A percentile compares a stretch with the other conserved stretches of the same genome.
Conservation (phyloP, 1,284 basidiomycete genomes). For the Moesziomyces sp. region DNA sequence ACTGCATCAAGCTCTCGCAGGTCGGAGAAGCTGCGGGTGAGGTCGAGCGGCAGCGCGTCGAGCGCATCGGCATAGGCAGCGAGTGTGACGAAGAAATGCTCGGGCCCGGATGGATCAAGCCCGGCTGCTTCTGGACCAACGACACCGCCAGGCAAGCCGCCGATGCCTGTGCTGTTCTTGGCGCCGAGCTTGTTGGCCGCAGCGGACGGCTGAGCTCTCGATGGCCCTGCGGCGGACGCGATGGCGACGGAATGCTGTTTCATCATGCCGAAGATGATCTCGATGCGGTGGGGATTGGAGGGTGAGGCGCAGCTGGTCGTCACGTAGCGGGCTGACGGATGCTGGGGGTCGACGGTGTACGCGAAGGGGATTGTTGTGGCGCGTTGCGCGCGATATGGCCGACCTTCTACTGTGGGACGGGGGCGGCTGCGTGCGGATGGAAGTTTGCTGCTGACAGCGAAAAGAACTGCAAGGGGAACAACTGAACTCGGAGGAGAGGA, state of each 20-base stretch:
- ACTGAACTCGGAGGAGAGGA: too few species aligned
- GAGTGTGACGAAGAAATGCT: slow-evolving; percentile 60
- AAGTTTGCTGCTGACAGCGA: too few species aligned
- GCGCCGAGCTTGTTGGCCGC: slow-evolving; percentile 7
- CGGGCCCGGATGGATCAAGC: slow-evolving; percentile 41
- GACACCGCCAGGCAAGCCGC: slow-evolving; percentile 39
- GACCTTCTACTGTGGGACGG: too few species aligned
- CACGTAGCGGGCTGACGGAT: too few species aligned
- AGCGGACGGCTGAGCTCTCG: slow-evolving; percentile 19
- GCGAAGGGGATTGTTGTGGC: too few species aligned
- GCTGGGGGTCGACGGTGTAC: too few species aligned
- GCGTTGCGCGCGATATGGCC: too few species aligned
- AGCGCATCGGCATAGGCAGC: slow-evolving; percentile 77
- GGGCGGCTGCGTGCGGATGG: too few species aligned
- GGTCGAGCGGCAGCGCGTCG: slow-evolving; percentile 90
- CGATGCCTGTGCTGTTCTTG: slow-evolving; percentile 25
- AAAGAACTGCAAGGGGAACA: too few species aligned
- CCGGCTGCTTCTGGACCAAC: slow-evolving; percentile 46
- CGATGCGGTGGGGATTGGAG: too few species aligned
- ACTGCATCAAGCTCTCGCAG: slow-evolving; percentile 98
- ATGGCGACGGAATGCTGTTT: slow-evolving; percentile 22
- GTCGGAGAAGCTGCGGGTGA: slow-evolving; percentile 93
- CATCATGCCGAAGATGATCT: slow-evolving; percentile 5
- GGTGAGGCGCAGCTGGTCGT: too few species aligned
- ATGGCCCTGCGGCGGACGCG: slow-evolving; percentile 27